phyloP scores from a whole-genome alignment of 768 basidiomycete species.

The Termitomyces eurrhizus region DNA sequence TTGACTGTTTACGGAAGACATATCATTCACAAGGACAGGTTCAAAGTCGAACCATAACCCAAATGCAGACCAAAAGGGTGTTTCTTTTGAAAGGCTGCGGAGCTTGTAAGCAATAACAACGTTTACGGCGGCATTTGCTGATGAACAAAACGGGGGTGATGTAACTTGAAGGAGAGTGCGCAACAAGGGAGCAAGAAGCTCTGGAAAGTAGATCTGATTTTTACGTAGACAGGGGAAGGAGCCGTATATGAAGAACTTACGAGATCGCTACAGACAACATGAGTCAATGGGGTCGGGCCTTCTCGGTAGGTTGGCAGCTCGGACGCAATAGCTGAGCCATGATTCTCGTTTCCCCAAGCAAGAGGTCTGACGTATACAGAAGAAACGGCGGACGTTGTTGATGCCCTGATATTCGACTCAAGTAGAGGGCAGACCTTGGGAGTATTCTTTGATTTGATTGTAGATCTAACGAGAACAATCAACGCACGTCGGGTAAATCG shows the following conservation, averaged over 20 bases:
- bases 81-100: constrained; percentile 68
- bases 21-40: constrained; percentile 43
- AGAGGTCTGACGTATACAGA: constrained; percentile 51
- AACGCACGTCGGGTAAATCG: constrained; percentile 71
- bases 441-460: neutral
- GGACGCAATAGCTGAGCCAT: constrained; percentile 36
- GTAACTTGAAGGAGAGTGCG: constrained; percentile 73
- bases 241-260: constrained; percentile 38
- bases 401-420: constrained; percentile 30
- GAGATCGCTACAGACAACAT: constrained; percentile 82
- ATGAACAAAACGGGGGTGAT: constrained; percentile 38
- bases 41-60: constrained; percentile 72
- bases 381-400: constrained; percentile 8
- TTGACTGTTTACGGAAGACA: constrained; percentile 4
- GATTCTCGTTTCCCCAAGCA: constrained; percentile 60
- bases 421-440: constrained; percentile 45
- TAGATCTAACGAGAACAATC: neutral
- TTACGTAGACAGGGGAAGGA: constrained; percentile 5
- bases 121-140: constrained; percentile 19
- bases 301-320: constrained; percentile 27
- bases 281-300: constrained; percentile 36
- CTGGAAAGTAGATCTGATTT: constrained; percentile 78
- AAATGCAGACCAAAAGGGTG: constrained; percentile 75
- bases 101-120: constrained; percentile 75
- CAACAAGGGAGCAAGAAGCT: constrained; percentile 73